Evolutionary conservation across 495 filamentous ascomycete species (phyloP).

Genomic region (Lasiosphaeria hispida): DNA sequence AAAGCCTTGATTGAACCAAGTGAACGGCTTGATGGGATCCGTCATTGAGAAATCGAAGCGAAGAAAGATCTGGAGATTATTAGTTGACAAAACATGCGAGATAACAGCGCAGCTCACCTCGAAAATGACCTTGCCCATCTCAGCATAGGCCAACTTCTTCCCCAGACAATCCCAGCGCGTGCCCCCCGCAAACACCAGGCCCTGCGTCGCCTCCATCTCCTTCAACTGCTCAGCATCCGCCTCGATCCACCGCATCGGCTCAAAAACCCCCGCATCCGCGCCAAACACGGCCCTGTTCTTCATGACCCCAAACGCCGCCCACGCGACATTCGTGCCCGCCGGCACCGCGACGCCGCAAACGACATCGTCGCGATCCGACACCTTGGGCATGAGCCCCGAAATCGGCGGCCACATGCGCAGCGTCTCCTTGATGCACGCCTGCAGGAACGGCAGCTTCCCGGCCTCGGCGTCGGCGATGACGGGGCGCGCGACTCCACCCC

Average conservation of each 20-base stretch:
- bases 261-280: conserved; percentile 41
- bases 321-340: conserved; percentile 16
- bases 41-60: conserved; percentile 47
- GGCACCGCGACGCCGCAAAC: conserved; percentile 18
- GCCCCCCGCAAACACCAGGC: conserved; percentile 55
- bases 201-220: conserved; percentile 48
- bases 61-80: conserved; percentile 1
- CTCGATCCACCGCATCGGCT: conserved; percentile 46
- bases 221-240: conserved; percentile 40
- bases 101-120: conserved; percentile 37
- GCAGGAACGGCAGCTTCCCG: conserved; percentile 41
- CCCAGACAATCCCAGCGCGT: conserved; percentile 52
- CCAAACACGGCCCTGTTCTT: conserved; percentile 52
- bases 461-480: conserved; percentile 24
- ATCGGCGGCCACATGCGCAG: conserved; percentile 44
- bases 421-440: conserved; percentile 46
- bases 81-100: background rate
- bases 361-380: conserved; percentile 16
- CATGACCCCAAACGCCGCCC: conserved; percentile 37
- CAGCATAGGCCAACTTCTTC: conserved; percentile 54
- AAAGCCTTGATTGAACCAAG: conserved; percentile 9
- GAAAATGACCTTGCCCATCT: conserved; percentile 51
- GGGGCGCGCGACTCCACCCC: background rate
- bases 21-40: conserved; percentile 42
- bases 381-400: conserved; percentile 33